Percentiles rank a stretch among this genome's conserved stretches.
These are phyloP conservation scores for Coniochaeta sp. DNA, from an alignment of 2,329 filamentous ascomycete species.

Conservation along the genomic window DNA sequence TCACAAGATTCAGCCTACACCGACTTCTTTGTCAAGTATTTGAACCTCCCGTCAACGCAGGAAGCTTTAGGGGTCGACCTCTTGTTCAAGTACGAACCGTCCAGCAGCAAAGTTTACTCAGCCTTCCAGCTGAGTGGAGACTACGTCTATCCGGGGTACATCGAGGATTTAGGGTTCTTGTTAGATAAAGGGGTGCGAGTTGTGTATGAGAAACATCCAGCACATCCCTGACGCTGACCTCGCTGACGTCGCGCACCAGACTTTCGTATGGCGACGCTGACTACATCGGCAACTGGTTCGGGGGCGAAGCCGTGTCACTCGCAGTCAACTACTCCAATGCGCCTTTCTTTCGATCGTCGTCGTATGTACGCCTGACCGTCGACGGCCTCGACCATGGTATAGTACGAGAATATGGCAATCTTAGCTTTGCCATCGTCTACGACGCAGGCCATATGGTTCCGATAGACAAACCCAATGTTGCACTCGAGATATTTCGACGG, in stretches of 20 bases:
- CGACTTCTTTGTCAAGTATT: slow-evolving; percentile 45
- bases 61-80: slow-evolving; percentile 47
- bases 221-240: neutral
- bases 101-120: slow-evolving; percentile 32
- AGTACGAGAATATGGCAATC: slow-evolving; percentile 59
- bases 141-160: slow-evolving; percentile 51
- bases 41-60: slow-evolving; percentile 46
- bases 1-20: slow-evolving; percentile 46
- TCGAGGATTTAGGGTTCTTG: slow-evolving; percentile 43
- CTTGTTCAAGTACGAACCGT: slow-evolving; percentile 36
- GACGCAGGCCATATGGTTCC: slow-evolving; percentile 41
- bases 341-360: slow-evolving; percentile 45
- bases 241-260: neutral
- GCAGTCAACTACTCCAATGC: slow-evolving; percentile 40
- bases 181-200: slow-evolving; percentile 52
- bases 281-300: slow-evolving; percentile 50
- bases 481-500: slow-evolving; percentile 18
- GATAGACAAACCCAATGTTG: slow-evolving; percentile 15
- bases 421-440: slow-evolving; percentile 50
- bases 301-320: slow-evolving; percentile 57
- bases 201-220: slow-evolving; percentile 26
- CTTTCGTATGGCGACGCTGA: slow-evolving; percentile 51
- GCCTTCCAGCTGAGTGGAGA: slow-evolving; percentile 39
- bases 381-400: slow-evolving; percentile 55
- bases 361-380: slow-evolving; percentile 56